Conservation (phyloP, 306 rosid genomes). For the Begonia loranthoides region DNA sequence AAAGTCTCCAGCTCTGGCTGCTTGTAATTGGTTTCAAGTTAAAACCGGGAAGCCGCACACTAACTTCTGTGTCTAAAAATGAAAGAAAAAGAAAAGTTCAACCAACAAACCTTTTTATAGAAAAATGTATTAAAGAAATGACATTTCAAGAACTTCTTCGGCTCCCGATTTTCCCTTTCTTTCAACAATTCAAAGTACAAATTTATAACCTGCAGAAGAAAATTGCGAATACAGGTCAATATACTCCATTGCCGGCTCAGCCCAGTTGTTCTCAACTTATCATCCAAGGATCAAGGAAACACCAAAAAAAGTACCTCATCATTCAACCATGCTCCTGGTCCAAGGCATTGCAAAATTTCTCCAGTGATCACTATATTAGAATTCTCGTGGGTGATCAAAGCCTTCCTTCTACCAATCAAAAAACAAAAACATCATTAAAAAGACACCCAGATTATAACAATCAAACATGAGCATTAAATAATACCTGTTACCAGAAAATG, state of each 20-base stretch:
- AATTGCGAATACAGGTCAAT: slow-evolving; percentile 7
- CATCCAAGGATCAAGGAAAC: not conserved
- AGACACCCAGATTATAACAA: slow-evolving; percentile 8
- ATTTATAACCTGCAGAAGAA: slow-evolving; percentile 65
- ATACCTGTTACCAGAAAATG: slow-evolving; percentile 50
- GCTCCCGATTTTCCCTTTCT: slow-evolving; percentile 88
- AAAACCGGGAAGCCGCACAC: no score
- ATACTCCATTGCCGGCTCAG: slow-evolving; percentile 9
- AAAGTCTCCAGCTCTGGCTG: no score
- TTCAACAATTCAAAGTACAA: slow-evolving; percentile 86
- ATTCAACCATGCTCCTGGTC: slow-evolving; percentile 73
- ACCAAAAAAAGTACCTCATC: slow-evolving; percentile 62
- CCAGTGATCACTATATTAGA: slow-evolving; percentile 69
- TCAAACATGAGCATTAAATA: slow-evolving; percentile 10
- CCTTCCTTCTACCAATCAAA: slow-evolving; percentile 36
- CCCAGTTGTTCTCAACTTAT: not conserved
- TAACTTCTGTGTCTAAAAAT: no score
- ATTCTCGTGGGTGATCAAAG: slow-evolving; percentile 59
- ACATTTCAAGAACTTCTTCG: slow-evolving; percentile 64
- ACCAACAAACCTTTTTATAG: slow-evolving; percentile 66
- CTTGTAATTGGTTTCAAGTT: no score
- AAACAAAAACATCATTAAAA: slow-evolving; percentile 12
- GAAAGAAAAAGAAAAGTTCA: not conserved
- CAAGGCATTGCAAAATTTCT: slow-evolving; percentile 57
- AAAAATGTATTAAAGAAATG: slow-evolving; percentile 94